Evolutionary conservation across 2,329 filamentous ascomycete genomes (phyloP).

Genomic region (Pestalotiopsis sp.): DNA sequence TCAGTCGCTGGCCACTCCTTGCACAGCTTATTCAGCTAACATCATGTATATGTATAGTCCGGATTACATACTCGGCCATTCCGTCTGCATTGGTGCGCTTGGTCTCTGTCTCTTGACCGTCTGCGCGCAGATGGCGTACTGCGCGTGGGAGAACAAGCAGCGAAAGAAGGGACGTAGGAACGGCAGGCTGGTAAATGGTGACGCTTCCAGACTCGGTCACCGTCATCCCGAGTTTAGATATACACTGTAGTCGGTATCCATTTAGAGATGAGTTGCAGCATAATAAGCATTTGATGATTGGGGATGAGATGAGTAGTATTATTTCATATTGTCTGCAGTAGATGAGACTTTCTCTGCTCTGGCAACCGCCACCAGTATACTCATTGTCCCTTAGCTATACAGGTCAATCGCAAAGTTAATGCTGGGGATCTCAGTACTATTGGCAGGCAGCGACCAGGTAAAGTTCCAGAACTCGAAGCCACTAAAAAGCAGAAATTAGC

Average conservation of each 20-base stretch:
- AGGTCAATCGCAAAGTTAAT: constrained; percentile 13
- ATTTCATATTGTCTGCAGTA: neutral
- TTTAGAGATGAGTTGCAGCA: neutral
- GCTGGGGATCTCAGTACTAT: constrained; percentile 12
- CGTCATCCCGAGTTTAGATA: constrained; percentile 44
- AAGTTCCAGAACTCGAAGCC: constrained; percentile 32
- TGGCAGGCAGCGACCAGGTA: constrained; percentile 18
- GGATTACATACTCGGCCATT: constrained; percentile 40
- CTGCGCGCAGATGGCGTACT: constrained; percentile 37
- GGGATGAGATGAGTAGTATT: neutral
- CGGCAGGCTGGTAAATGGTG: constrained; percentile 32
- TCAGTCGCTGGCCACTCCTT: neutral
- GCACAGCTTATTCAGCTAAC: neutral
- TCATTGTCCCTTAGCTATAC: neutral
- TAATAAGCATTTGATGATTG: neutral
- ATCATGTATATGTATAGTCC: constrained; percentile 20
- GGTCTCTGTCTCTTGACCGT: constrained; percentile 36
- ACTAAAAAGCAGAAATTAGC: constrained; percentile 7
- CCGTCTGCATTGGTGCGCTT: constrained; percentile 42
- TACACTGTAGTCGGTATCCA: constrained; percentile 27
- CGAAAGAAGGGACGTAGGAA: constrained; percentile 40
- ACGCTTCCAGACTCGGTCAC: constrained; percentile 38
- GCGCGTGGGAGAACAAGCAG: constrained; percentile 42
- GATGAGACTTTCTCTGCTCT: neutral
- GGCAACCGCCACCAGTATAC: neutral